Evolutionary conservation across 495 filamentous ascomycete species (phyloP).

Genomic region (Staphylotrichum longicolle): DNA sequence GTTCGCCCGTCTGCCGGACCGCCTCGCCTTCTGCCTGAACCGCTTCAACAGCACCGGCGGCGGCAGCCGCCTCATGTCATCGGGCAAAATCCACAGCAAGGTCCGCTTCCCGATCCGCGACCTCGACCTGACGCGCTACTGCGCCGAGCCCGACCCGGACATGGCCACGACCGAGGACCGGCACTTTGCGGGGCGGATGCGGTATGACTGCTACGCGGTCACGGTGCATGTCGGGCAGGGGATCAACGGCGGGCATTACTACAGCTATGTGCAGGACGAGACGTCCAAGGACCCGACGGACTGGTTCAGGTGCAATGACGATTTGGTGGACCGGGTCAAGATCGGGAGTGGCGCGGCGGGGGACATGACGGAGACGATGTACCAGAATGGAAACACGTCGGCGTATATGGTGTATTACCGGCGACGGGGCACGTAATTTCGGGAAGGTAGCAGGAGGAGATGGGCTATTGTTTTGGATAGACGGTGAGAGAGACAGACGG

Average conservation of each 20-base stretch:
- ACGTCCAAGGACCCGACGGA: constrained; percentile 25
- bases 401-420: constrained; percentile 36
- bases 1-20: constrained; percentile 38
- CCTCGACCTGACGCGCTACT: constrained; percentile 39
- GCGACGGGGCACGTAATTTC: constrained; percentile 22
- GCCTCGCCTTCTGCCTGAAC: constrained; percentile 33
- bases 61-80: constrained; percentile 5
- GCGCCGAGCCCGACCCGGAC: constrained; percentile 25
- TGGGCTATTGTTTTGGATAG: not conserved
- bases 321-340: constrained; percentile 27
- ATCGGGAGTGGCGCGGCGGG: constrained; percentile 19
- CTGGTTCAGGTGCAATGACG: constrained; percentile 42
- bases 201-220: constrained; percentile 50
- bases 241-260: constrained; percentile 46
- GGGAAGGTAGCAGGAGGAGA: not conserved
- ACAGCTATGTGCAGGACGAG: constrained; percentile 37
- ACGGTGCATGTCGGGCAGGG: constrained; percentile 35
- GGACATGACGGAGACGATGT: constrained; percentile 28
- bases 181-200: constrained; percentile 29
- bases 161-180: constrained; percentile 19
- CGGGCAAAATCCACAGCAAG: constrained; percentile 29
- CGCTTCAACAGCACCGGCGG: constrained; percentile 28
- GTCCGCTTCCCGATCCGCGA: constrained; percentile 39
- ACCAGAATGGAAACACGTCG: constrained; percentile 20
- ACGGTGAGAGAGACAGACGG: not conserved